Conservation (phyloP, 768 basidiomycete species). For the Russula vinacea region DNA sequence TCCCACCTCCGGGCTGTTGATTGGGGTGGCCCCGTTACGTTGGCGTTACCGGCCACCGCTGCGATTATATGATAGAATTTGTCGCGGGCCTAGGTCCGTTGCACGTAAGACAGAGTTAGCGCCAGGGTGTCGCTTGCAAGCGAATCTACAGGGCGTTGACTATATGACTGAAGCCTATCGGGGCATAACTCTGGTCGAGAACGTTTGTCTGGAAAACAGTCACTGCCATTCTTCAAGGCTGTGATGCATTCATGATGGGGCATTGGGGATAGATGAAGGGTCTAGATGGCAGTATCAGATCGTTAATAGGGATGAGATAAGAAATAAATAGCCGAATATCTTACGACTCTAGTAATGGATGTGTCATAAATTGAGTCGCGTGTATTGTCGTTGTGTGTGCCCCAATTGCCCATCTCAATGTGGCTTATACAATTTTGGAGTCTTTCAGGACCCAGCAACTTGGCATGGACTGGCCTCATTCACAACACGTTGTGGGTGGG, state of each 20-base stretch:
- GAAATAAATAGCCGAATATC: conserved; percentile 10
- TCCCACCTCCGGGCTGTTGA: conserved; percentile 8
- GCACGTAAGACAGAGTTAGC: conserved; percentile 10
- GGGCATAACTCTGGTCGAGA: not conserved
- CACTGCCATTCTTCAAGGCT: not conserved
- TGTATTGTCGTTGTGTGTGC: conserved; percentile 16
- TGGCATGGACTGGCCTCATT: conserved; percentile 24
- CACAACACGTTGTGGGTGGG: conserved; percentile 24
- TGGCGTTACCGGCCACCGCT: not conserved
- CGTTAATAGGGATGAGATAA: conserved; percentile 13
- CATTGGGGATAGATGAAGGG: conserved; percentile 9
- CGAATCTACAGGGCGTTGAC: not conserved
- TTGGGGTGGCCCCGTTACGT: not conserved
- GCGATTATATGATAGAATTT: conserved; percentile 7
- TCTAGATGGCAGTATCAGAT: conserved; percentile 8
- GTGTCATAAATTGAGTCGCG: conserved; percentile 20
- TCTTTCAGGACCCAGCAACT: conserved; percentile 10
- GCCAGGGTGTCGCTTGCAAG: conserved; percentile 7
- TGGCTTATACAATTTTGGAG: conserved; percentile 19
- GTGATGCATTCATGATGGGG: conserved; percentile 8
- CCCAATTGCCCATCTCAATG: conserved; percentile 12
- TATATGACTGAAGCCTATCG: not conserved
- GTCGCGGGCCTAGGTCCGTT: not conserved
- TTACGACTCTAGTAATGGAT: conserved; percentile 17
- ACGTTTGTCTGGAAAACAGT: not conserved